Percentiles rank a stretch among this genome's conserved stretches.
Evolutionary conservation across 768 basidiomycete genomes (phyloP).

Genomic region (Psilocybe cubensis): DNA sequence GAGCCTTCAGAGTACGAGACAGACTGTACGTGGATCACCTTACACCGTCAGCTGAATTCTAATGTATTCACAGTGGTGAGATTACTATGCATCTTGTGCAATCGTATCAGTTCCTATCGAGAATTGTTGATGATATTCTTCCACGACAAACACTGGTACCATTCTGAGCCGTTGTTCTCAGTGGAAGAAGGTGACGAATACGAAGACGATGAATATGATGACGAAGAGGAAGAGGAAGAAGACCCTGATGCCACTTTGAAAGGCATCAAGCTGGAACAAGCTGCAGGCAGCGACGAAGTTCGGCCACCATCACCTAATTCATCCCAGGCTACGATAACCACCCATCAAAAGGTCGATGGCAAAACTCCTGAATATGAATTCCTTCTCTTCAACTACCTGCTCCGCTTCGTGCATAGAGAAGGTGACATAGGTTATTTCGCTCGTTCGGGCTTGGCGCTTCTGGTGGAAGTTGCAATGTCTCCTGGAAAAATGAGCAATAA

Average conservation of each 20-base stretch:
- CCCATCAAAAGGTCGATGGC: slow-evolving; percentile 41
- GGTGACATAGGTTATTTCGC: slow-evolving; percentile 94
- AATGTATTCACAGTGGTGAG: slow-evolving; percentile 73
- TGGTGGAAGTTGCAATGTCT: slow-evolving; percentile 97
- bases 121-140: slow-evolving; percentile 97
- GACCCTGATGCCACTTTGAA: slow-evolving; percentile 31
- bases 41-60: neutral
- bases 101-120: slow-evolving; percentile 85
- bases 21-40: slow-evolving; percentile 61
- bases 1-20: slow-evolving; percentile 89
- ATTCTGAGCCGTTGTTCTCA: slow-evolving; percentile 72
- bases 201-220: slow-evolving; percentile 52
- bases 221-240: slow-evolving; percentile 59
- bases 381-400: slow-evolving; percentile 91
- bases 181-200: slow-evolving; percentile 80
- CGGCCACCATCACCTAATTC: slow-evolving; percentile 59
- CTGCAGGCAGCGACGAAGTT: slow-evolving; percentile 10
- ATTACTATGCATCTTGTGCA: slow-evolving; percentile 89
- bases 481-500: slow-evolving; percentile 57
- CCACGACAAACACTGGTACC: slow-evolving; percentile 90
- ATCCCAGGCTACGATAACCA: slow-evolving; percentile 61
- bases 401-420: slow-evolving; percentile 94
- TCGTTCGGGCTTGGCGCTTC: slow-evolving; percentile 87
- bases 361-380: slow-evolving; percentile 93
- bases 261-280: slow-evolving; percentile 16